Evolutionary conservation across 352 stramenopile genomes (phyloP), one percentile per base, ranked within the genome.

Genomic region (Globisporangium radiosum): DNA sequence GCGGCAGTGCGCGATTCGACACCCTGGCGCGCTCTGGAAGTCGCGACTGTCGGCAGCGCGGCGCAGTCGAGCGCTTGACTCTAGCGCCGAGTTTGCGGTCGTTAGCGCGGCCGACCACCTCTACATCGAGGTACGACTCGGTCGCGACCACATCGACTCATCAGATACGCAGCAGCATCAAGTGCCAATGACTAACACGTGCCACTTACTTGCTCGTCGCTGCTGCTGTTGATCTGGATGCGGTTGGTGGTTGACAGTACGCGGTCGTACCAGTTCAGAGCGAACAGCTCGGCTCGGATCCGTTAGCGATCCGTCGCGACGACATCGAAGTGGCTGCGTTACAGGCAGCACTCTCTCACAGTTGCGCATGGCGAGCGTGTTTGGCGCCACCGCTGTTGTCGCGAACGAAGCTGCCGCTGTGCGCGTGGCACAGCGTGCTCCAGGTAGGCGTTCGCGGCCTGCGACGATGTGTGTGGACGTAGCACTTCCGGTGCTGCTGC

Each of bases 291-390:
- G 25, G 25, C 25, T 25, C 25, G 25, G 25, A 25, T 25, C 25
- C 25, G 25, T 25, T 1, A 25, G 25, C 25, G 25, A 25, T 25
- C 25, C 25, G 25, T 25, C 25, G 25, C 25, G 25, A 25, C 25
- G 25, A 25, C 25, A 0, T 25, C 1, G 25, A 25, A 25, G 25
- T 2, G 25, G 25, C 25, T 25, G 25, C 25, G 25, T 25, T 25
- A 25, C 25, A 25, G 25, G 25, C 25, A 25, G 25, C 25, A 25
- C 59, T 78, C 25, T 59, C 52, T 0, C 48, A 47, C 14, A 59
- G 42, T 10, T 80, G 72, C 38, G 63, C 55, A 19, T 80, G 72
- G 72, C 69, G 72, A 10, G 76, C 72, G 19, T 80, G 72, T 39
- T 56, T 78, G 14, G 25, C 40, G 6, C 25, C 25, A 25, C 25